Evolutionary conservation across 2,329 filamentous ascomycete species (phyloP).

Genomic region (Dothideomycetes sp.): DNA sequence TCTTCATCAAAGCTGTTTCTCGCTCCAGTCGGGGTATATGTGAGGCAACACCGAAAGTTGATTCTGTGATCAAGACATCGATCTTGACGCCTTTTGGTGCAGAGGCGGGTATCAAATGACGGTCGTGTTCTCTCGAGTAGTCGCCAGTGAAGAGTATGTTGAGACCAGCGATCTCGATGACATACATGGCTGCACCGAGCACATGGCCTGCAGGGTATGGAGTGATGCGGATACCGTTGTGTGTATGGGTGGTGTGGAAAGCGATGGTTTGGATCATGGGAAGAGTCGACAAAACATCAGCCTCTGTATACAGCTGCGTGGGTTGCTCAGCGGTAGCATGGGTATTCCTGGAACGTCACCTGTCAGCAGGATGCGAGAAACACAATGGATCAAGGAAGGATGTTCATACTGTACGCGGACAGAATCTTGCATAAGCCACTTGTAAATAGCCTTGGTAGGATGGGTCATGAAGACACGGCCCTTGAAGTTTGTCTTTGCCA

Average conservation of each 20-base stretch:
- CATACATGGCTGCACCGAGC: slow-evolving; percentile 95
- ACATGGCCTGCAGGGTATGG: slow-evolving; percentile 96
- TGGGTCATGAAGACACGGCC: slow-evolving; percentile 98
- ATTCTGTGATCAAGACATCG: slow-evolving; percentile 94
- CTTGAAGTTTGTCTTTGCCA: slow-evolving; percentile 96
- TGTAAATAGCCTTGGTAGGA: slow-evolving; percentile 98
- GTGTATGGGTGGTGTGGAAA: slow-evolving; percentile 95
- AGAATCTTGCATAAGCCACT: slow-evolving; percentile 97
- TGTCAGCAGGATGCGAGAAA: neutral
- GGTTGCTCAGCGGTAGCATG: slow-evolving; percentile 53
- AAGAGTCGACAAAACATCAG: slow-evolving; percentile 89
- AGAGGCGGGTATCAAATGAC: slow-evolving; percentile 87
- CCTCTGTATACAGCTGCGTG: slow-evolving; percentile 77
- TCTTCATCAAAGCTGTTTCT: slow-evolving; percentile 90
- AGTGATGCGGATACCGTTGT: slow-evolving; percentile 91
- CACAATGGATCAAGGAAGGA: neutral
- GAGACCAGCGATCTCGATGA: slow-evolving; percentile 91
- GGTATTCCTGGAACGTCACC: slow-evolving; percentile 49
- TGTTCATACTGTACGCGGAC: slow-evolving; percentile 70
- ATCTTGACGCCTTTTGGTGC: slow-evolving; percentile 84
- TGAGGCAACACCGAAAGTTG: slow-evolving; percentile 90
- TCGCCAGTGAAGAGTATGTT: slow-evolving; percentile 98
- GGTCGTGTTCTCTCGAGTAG: slow-evolving; percentile 90
- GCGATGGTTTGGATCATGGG: slow-evolving; percentile 94
- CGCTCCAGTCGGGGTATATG: slow-evolving; percentile 85